Evolutionary conservation across 768 basidiomycete genomes (phyloP), one percentile per base, ranked within the genome.

Genomic region (Lentinula sp.): DNA sequence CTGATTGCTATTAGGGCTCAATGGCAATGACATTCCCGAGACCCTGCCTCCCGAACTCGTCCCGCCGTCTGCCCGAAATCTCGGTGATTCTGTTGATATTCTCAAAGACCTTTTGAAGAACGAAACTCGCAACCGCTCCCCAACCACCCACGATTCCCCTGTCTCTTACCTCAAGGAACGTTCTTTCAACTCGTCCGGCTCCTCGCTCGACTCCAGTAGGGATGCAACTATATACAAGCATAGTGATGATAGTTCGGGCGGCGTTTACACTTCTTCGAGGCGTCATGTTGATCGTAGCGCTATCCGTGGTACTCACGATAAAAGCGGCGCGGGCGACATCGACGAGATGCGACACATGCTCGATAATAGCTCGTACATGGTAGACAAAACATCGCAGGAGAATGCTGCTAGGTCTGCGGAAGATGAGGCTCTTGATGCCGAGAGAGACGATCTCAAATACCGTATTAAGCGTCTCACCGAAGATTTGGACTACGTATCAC

Each of bases 171-270:
- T 86, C 23, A 87, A 88, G 68, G 79, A 84, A 55, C 87, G 90
- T 5, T 91, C 92, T 0, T 89, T 95, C 69, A 83, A 81, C 62
- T 73, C 79, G 10, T 76, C 80, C 6, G 41, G 41, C 23, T 75
- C 85, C 2, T 74, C 81, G 4, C 72, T 80, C 15, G 84, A 85
- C 7, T 80, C 85, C 1, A 79, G 81, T 4, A 82, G 90, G 10
- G 97, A 99, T 70, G 97, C 94, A 2, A 91, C 93, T 0, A 88
- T 93, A 37, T 99, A 97, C 78, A 91, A 91, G 67, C 90, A 97
- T 74, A 80, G 80, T 32, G 86, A 85, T 66, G 79, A 78, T 6
- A 81, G 80, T 45, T 83, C 84, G 4, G 79, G 82, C 48, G 81
- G 83, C 2, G 84, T 87, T 57, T 98, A 98, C 77, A 87, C 90